A percentile compares a stretch with the other conserved stretches of the same genome.
Conservation (phyloP, 2,329 filamentous ascomycete genomes). For the Sporothrix euskadiensis region DNA sequence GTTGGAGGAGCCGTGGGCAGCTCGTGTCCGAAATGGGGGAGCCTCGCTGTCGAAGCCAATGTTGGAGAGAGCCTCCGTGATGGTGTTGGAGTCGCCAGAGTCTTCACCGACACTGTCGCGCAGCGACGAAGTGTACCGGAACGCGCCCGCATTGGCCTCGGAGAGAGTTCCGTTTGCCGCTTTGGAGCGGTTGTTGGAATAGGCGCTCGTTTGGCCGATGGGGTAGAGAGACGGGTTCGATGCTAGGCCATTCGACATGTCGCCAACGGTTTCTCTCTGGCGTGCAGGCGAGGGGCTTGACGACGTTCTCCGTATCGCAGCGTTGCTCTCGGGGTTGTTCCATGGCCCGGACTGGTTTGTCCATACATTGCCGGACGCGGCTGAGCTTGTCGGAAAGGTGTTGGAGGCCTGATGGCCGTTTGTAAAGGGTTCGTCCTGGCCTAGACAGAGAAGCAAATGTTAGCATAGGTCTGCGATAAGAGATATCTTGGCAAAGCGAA, state of each 20-base stretch:
- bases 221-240: conserved; percentile 48
- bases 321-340: conserved; percentile 54
- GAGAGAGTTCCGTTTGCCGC: conserved; percentile 40
- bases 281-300: conserved; percentile 61
- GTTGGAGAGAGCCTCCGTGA: background rate
- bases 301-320: conserved; percentile 46
- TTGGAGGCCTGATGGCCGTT: conserved; percentile 6
- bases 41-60: conserved; percentile 27
- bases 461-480: background rate
- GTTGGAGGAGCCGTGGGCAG: conserved; percentile 6
- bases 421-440: conserved; percentile 42
- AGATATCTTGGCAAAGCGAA: background rate
- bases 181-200: conserved; percentile 40
- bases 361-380: conserved; percentile 23
- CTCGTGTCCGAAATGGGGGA: background rate
- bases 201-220: conserved; percentile 44
- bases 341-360: conserved; percentile 55
- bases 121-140: conserved; percentile 41
- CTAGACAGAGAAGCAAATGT: background rate
- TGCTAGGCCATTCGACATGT: conserved; percentile 46
- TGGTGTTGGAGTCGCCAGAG: background rate
- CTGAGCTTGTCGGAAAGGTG: conserved; percentile 16
- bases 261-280: conserved; percentile 48
- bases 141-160: conserved; percentile 49
- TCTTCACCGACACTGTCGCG: conserved; percentile 22